These are phyloP conservation scores for Taphrina wiesneri DNA, from an alignment of 1,139 yeast species.

Conservation along the genomic window DNA sequence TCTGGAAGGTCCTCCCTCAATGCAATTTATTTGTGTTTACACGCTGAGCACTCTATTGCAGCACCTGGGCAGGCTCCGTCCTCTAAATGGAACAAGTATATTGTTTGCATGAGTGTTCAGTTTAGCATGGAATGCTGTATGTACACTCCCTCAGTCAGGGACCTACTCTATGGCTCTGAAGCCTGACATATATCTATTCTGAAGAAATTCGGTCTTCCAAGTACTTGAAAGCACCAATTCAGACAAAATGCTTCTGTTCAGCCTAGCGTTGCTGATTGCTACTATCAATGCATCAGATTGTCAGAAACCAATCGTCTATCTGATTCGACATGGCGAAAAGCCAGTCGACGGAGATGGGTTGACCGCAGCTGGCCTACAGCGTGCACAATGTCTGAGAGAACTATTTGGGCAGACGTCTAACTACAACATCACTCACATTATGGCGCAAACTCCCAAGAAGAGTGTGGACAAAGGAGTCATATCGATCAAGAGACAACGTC, in stretches of 20 bases:
- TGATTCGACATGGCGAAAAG: conserved; percentile 30
- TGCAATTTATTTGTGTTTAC: too few relatives aligned
- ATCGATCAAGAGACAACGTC: not conserved
- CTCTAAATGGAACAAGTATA: too few relatives aligned
- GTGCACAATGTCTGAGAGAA: conserved; percentile 13
- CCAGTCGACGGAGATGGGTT: conserved; percentile 11
- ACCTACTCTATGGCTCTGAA: too few relatives aligned
- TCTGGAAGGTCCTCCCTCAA: too few relatives aligned
- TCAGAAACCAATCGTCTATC: conserved; percentile 10
- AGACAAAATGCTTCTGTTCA: not conserved
- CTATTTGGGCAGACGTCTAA: not conserved
- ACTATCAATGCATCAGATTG: not conserved
- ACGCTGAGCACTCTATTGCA: too few relatives aligned
- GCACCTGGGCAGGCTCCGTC: too few relatives aligned
- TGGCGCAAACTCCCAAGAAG: conserved; percentile 6
- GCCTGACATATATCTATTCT: too few relatives aligned
- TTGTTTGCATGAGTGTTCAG: too few relatives aligned
- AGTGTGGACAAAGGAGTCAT: not conserved
- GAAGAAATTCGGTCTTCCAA: too few relatives aligned
- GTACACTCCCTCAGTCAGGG: too few relatives aligned
- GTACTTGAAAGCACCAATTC: too few relatives aligned
- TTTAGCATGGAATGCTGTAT: too few relatives aligned
- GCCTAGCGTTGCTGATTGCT: not conserved
- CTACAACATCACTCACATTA: conserved; percentile 16
- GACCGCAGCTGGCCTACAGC: not conserved